Evolutionary conservation across 495 filamentous ascomycete genomes (phyloP), one percentile per base, ranked within the genome.

Genomic region (Annulohypoxylon bovei): DNA sequence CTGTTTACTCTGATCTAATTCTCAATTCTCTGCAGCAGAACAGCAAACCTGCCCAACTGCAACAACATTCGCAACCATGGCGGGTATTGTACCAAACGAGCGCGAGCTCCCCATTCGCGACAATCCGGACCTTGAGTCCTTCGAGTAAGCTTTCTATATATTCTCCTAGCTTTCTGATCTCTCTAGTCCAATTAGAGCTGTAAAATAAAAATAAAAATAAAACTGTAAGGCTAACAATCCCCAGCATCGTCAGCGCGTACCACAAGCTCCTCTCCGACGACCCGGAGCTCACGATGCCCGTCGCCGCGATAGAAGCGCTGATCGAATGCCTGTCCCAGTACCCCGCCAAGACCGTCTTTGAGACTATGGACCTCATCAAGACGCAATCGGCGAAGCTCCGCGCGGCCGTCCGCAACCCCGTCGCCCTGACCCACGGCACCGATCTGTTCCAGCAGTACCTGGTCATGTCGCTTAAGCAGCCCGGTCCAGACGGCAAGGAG

Each of bases 381-480:
- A 86, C 86, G 28, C 89, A 93, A 63, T 93, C 92, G 64, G 78
- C 83, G 7, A 87, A 89, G 68, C 86, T 99, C 64, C 93, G 93
- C 78, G 81, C 82, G 58, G 85, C 89, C 12, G 88, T 94, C 42
- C 83, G 91, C 2, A 98, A 99, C 80, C 91, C 94, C 12, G 93
- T 98, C 68, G 91, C 94, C 25, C 86, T 98, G 20, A 93, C 91
- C 33, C 95, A 96, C 53, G 95, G 95, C 71, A 97, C 95, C 71
- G 94, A 98, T 78, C 86, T 98, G 62, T 98, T 98, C 83, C 93
- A 95, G 78, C 89, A 93, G 74, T 99, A 95, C 80, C 88, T 99
- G 49, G 91, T 97, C 62, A 72, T 77, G 62, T 82, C 81, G 77
- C 82, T 85, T 76, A 84, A 81, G 77, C 79, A 81, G 82, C 80